Conservation (phyloP, 225 moss, liverwort and hornwort species). For the Pleurozium schreberi region DNA sequence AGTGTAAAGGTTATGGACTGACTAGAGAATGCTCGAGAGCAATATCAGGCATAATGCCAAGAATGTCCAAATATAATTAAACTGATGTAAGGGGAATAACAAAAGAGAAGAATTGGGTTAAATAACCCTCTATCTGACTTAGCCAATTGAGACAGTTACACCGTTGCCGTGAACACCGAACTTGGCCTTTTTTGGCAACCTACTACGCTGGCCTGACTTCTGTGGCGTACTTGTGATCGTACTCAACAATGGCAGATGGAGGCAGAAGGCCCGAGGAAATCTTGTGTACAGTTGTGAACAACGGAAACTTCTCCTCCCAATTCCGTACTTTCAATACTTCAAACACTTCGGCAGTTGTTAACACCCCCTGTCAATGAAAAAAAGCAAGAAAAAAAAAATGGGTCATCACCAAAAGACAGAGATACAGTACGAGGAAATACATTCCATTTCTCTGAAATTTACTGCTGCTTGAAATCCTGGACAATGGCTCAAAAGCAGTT, state of each 20-base stretch:
- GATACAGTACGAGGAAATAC: not conserved
- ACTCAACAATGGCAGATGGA: slow-evolving; percentile 49
- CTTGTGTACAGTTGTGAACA: slow-evolving; percentile 53
- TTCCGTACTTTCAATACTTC: slow-evolving; percentile 37
- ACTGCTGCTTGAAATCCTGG: not conserved
- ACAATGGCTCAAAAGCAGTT: not conserved
- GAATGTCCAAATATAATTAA: not conserved
- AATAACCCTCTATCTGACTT: not conserved
- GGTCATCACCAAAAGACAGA: not conserved
- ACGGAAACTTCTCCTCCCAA: slow-evolving; percentile 50
- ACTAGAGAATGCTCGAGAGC: not conserved
- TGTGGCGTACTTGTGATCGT: not conserved
- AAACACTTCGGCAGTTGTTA: slow-evolving; percentile 55
- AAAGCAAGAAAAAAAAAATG: not conserved
- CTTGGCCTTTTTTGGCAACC: not conserved
- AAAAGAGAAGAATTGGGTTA: no score
- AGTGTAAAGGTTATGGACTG: not conserved
- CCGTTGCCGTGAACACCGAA: not conserved
- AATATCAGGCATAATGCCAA: not conserved
- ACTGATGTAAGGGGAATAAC: no score
- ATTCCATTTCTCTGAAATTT: not conserved
- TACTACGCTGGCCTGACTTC: not conserved
- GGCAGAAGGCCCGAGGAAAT: slow-evolving; percentile 34
- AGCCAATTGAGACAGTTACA: no score
- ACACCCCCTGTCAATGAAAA: slow-evolving; percentile 39